Evolutionary conservation across 2,329 filamentous ascomycete genomes (phyloP).

Genomic region (Zymoseptoria tritici): DNA sequence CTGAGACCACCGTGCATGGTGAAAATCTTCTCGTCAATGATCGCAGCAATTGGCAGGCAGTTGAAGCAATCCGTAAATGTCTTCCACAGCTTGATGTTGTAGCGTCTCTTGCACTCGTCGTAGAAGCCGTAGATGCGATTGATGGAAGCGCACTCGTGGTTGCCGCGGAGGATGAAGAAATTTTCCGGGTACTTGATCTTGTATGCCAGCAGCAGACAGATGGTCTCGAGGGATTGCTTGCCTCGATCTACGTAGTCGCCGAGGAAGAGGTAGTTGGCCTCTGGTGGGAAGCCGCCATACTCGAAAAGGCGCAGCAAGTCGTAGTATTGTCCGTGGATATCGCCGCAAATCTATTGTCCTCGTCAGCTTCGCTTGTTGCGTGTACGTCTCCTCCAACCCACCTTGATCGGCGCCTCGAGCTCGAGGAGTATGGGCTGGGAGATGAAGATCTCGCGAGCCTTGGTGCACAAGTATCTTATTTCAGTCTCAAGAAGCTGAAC

Average conservation of each 20-base stretch:
- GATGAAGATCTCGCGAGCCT: slow-evolving; percentile 98
- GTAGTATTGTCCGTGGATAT: slow-evolving; percentile 99
- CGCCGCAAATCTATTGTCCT: slow-evolving; percentile 79
- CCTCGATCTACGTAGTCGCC: slow-evolving; percentile 98
- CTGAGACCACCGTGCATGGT: slow-evolving; percentile 98
- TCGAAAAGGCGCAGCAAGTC: slow-evolving; percentile 95
- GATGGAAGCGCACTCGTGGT: slow-evolving; percentile 98
- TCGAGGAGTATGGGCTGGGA: slow-evolving; percentile 96
- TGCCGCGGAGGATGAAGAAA: slow-evolving; percentile 96
- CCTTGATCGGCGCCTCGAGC: slow-evolving; percentile 98
- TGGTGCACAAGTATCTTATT: slow-evolving; percentile 95
- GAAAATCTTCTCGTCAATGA: slow-evolving; percentile 99
- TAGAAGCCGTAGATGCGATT: slow-evolving; percentile 99
- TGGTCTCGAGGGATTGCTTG: slow-evolving; percentile 98
- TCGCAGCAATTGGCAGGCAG: slow-evolving; percentile 93
- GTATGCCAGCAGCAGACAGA: slow-evolving; percentile 92
- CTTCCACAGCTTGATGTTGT: slow-evolving; percentile 99
- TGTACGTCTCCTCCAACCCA: slow-evolving; percentile 38
- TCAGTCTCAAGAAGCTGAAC: slow-evolving; percentile 94
- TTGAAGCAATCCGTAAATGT: slow-evolving; percentile 99
- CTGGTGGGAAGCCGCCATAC: slow-evolving; percentile 94
- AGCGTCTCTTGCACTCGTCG: slow-evolving; percentile 97
- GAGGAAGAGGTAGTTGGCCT: slow-evolving; percentile 99
- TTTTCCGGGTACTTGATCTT: slow-evolving; percentile 99
- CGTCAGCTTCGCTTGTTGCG: slow-evolving; percentile 10